These are phyloP conservation scores for Mucuna pruriens DNA, from an alignment of 306 rosid species.

Conservation along the genomic window DNA sequence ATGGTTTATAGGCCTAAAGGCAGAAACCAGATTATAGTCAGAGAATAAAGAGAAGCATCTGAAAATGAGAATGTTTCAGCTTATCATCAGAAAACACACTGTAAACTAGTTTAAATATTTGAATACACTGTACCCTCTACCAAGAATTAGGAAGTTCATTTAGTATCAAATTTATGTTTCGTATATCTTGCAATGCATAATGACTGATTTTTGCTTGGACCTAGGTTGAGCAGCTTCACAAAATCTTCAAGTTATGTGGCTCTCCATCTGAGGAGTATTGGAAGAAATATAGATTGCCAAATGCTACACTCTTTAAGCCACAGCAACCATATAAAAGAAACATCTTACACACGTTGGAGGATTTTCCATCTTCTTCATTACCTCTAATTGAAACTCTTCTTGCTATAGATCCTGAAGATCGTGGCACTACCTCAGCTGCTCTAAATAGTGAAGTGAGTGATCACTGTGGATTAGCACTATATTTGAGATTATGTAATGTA, in stretches of 20 bases:
- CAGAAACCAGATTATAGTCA: background rate
- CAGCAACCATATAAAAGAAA: conserved; percentile 80
- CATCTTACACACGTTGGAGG: conserved; percentile 68
- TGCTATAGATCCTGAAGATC: conserved; percentile 70
- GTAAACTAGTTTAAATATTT: background rate
- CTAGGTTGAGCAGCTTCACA: conserved; percentile 92
- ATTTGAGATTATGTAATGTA: conserved; percentile 26
- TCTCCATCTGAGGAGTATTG: conserved; percentile 91
- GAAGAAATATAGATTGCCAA: conserved; percentile 86
- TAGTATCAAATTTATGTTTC: background rate
- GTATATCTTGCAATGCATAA: conserved; percentile 17
- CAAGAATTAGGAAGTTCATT: conserved; percentile 14
- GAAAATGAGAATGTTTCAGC: background rate
- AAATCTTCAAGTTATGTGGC: conserved; percentile 90
- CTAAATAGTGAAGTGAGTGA: conserved; percentile 73
- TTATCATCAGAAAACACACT: background rate
- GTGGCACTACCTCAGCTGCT: conserved; percentile 66
- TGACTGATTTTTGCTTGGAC: conserved; percentile 34
- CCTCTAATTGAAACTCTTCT: conserved; percentile 82
- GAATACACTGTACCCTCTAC: background rate
- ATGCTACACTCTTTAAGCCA: conserved; percentile 92
- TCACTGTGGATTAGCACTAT: conserved; percentile 13
- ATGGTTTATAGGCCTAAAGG: background rate
- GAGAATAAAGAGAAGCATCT: conserved; percentile 21
- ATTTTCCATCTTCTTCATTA: conserved; percentile 74